Evolutionary conservation across 257 asterid species (phyloP).

Genomic region (Solanum pimpinellifolium): DNA sequence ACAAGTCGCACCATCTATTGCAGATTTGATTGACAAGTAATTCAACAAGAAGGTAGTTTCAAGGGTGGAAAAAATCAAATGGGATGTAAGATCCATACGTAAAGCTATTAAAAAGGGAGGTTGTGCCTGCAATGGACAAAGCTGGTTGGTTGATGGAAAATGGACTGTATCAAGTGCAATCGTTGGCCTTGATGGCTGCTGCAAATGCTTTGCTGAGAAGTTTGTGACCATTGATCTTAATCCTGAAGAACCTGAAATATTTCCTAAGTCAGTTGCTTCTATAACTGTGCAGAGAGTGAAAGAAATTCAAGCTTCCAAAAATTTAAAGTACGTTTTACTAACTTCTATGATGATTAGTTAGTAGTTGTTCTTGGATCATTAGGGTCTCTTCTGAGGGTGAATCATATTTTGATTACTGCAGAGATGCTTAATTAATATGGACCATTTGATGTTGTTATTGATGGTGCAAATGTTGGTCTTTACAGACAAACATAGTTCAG

Average conservation of each 20-base stretch:
- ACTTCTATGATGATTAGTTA: background rate
- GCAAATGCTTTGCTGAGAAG: constrained; percentile 55
- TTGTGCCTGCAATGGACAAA: constrained; percentile 87
- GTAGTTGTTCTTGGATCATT: background rate
- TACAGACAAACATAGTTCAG: constrained; percentile 52
- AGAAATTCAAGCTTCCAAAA: constrained; percentile 54
- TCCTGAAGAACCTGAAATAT: constrained; percentile 59
- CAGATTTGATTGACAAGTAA: constrained; percentile 61
- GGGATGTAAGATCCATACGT: constrained; percentile 34
- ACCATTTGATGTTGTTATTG: constrained; percentile 84
- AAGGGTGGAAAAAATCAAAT: constrained; percentile 58
- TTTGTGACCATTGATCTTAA: constrained; percentile 73
- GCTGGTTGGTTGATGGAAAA: constrained; percentile 78
- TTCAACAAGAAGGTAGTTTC: constrained; percentile 59
- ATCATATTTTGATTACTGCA: constrained; percentile 17
- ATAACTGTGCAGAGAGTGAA: constrained; percentile 53
- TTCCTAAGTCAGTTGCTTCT: constrained; percentile 64
- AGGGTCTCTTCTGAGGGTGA: constrained; percentile 11
- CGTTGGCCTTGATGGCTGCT: constrained; percentile 54
- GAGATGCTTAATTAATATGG: constrained; percentile 86
- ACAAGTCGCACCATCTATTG: constrained; percentile 52
- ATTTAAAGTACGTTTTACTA: constrained; percentile 44
- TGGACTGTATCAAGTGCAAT: constrained; percentile 42
- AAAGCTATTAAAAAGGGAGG: constrained; percentile 48
- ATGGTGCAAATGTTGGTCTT: constrained; percentile 81